Evolutionary conservation across 805 yeast genomes (phyloP), one percentile per base, ranked within the genome.

Genomic region (Spathaspora girioi): DNA sequence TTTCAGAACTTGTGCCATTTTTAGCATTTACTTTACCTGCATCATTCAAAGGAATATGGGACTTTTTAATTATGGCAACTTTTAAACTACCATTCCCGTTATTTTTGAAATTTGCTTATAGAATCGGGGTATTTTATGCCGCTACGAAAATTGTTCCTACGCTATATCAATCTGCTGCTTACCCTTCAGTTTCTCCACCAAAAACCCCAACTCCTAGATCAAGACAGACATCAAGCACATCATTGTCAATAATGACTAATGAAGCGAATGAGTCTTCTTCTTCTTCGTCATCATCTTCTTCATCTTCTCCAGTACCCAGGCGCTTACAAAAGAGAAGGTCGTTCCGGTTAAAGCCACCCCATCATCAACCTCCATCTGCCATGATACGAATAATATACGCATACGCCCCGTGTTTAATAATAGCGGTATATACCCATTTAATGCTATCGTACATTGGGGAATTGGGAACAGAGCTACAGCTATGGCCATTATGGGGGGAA

Each of bases 71-170:
- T 29, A 67, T 75, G 58, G 75, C 83, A n/a, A 68, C 75, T 40
- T 73, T 71, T 49, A 87, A 92, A 29, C 73, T 91, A 49, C 86
- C 96, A 0, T 82, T 96, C 8, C 88, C 96, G 6, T 84, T 94
- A 20, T 71, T 89, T 26, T 76, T 91, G 23, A 91, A 91, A 58
- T 73, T 94, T 60, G 89, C 91, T 1, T 93, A 89, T 63, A 79
- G 99, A 59, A 83, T 93, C 18, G 78, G 88, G 4, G 96, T 92
- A 10, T 90, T 93, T 61, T 84, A 84, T 64, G 90, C 97, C 1
- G 97, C 98, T 2, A 89, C 97, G 14, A 86, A 96, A 63, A 91
- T 94, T 54, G 89, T 94, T 18, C 99, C 99, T 1, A 83, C 86
- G 10, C 69, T 88, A 52, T 83, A 78, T 54, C 75, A 70, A 50